Evolutionary conservation across 768 basidiomycete species (phyloP).

Genomic region (Mycena venus): DNA sequence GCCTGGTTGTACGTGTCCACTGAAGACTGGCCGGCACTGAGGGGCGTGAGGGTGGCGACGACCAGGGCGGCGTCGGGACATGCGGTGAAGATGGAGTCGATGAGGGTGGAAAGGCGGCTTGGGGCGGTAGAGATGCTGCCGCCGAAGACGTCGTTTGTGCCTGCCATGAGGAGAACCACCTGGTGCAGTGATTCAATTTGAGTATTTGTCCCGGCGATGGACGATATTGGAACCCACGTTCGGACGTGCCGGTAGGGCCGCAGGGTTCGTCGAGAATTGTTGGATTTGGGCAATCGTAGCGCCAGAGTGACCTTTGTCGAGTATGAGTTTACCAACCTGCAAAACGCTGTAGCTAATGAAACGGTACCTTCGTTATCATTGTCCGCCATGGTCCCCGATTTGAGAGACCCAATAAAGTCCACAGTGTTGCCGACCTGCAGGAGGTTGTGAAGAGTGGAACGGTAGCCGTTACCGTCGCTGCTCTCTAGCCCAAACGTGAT

Average conservation of each 20-base stretch:
- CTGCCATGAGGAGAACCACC: constrained; percentile 35
- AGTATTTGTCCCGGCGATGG: no score
- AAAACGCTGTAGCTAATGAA: no score
- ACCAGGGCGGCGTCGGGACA: constrained; percentile 16
- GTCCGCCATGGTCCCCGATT: constrained; percentile 32
- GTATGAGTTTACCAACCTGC: no score
- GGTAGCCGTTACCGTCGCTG: constrained; percentile 35
- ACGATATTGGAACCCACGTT: neutral
- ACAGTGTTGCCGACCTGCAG: constrained; percentile 30
- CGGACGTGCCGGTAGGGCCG: constrained; percentile 15
- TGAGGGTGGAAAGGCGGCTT: neutral
- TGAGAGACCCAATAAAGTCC: constrained; percentile 33
- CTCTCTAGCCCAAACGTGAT: constrained; percentile 22
- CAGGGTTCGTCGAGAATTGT: constrained; percentile 1
- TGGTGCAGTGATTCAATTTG: neutral
- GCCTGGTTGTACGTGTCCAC: constrained; percentile 27
- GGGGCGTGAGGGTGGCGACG: constrained; percentile 24
- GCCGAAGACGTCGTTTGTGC: constrained; percentile 28
- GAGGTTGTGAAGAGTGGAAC: constrained; percentile 15
- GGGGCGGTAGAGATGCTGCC: neutral
- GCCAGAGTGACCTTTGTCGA: constrained; percentile 28
- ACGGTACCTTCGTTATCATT: constrained; percentile 34
- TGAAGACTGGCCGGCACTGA: neutral
- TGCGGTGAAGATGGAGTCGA: constrained; percentile 2
- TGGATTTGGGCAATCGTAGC: constrained; percentile 27